These are phyloP conservation scores for Carex kokanica DNA, from an alignment of 176 grass and related monocot species.

Conservation along the genomic window DNA sequence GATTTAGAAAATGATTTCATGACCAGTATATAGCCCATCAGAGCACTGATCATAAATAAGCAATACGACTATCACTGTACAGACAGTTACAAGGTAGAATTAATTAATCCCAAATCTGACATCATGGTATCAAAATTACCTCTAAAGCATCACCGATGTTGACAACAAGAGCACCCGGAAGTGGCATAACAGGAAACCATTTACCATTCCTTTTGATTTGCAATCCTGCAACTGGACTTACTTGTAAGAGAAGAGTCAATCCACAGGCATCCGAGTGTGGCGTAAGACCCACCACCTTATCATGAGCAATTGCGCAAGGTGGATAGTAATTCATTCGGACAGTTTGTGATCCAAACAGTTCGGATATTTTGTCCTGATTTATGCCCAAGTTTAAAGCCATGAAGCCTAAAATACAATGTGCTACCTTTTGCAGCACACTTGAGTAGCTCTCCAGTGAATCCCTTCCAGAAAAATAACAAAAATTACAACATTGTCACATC, in stretches of 20 bases:
- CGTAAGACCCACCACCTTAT: constrained; percentile 55
- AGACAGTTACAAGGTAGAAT: background rate
- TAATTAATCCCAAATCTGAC: background rate
- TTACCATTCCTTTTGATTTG: constrained; percentile 50
- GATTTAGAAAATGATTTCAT: background rate
- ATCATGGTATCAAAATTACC: constrained; percentile 31
- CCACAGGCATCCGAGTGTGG: constrained; percentile 51
- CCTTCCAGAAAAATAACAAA: constrained; percentile 2
- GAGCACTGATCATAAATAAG: background rate
- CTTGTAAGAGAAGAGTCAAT: constrained; percentile 51
- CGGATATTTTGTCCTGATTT: constrained; percentile 4
- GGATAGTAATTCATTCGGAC: constrained; percentile 60
- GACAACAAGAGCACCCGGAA: constrained; percentile 33
- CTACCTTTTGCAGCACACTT: constrained; percentile 25
- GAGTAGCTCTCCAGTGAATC: constrained; percentile 47
- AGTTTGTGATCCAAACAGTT: constrained; percentile 34
- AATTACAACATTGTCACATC: background rate
- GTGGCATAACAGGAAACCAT: constrained; percentile 42
- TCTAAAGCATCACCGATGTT: constrained; percentile 48
- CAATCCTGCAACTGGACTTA: constrained; percentile 53
- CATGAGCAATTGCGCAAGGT: constrained; percentile 29
- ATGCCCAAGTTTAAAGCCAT: constrained; percentile 36
- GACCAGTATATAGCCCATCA: background rate
- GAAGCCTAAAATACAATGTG: constrained; percentile 14
- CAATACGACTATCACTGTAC: background rate